A percentile compares a stretch with the other conserved stretches of the same genome.
Evolutionary conservation across 768 basidiomycete species (phyloP).

Genomic region (Paxillus involutus): DNA sequence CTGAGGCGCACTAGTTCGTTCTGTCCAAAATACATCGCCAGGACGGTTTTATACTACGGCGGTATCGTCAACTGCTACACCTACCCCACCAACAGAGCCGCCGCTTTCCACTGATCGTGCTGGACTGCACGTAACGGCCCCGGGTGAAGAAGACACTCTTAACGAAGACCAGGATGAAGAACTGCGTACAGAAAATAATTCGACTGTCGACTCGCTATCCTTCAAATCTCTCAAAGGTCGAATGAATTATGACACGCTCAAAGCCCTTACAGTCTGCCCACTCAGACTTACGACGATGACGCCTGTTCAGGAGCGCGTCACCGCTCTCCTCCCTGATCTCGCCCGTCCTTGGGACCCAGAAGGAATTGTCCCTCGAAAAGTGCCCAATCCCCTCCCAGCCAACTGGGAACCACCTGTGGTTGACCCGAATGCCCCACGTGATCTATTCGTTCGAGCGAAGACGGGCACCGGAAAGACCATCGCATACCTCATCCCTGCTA

Average conservation of each 20-base stretch:
- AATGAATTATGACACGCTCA: conserved; percentile 44
- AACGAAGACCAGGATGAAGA: not conserved
- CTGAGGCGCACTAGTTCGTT: conserved; percentile 1
- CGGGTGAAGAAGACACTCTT: not conserved
- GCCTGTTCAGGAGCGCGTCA: conserved; percentile 77
- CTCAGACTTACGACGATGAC: conserved; percentile 76
- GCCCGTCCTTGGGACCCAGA: conserved; percentile 49
- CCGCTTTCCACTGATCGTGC: not conserved
- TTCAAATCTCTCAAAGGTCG: conserved; percentile 39
- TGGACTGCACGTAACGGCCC: not conserved
- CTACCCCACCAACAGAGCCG: not conserved
- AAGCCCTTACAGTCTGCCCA: conserved; percentile 61
- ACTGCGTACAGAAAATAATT: not conserved
- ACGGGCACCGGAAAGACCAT: conserved; percentile 91
- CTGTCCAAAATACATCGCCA: not conserved
- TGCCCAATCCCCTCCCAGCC: not conserved
- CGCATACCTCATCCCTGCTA: conserved; percentile 83
- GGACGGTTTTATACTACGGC: conserved; percentile 6
- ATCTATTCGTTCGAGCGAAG: conserved; percentile 83
- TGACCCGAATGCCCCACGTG: conserved; percentile 38
- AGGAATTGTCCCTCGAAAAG: conserved; percentile 7
- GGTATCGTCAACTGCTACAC: not conserved
- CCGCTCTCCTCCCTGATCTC: conserved; percentile 72
- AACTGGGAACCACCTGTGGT: not conserved
- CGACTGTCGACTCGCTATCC: not conserved